Percentiles rank a stretch among this genome's conserved stretches.
These are phyloP conservation scores for Rhodotorula mucilaginosa DNA, from an alignment of 1,284 basidiomycete species.

Conservation along the genomic window DNA sequence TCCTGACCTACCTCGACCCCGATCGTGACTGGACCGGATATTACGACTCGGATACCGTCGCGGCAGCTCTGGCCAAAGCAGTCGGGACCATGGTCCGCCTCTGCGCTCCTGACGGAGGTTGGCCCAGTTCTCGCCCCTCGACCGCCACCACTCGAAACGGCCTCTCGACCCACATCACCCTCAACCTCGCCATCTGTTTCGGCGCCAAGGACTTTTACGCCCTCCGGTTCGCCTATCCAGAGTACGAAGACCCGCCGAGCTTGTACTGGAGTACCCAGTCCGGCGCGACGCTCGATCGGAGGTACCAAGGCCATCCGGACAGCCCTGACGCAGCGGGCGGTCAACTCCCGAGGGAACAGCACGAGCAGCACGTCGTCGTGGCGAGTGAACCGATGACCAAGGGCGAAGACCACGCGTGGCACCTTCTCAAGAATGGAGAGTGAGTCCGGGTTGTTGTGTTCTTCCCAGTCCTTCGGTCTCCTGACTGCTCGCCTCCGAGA, in stretches of 20 bases:
- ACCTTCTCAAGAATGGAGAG: not conserved
- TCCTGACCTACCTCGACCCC: constrained; percentile 10
- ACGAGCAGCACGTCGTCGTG: constrained; percentile 21
- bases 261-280: constrained; percentile 11
- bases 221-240: constrained; percentile 15
- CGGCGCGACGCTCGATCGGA: constrained; percentile 9
- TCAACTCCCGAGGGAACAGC: not conserved
- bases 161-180: not conserved
- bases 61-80: not conserved
- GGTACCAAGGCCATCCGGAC: constrained; percentile 15
- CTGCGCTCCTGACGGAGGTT: not conserved
- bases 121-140: not conserved
- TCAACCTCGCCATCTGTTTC: constrained; percentile 17
- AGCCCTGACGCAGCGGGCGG: constrained; percentile 1
- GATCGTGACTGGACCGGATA: constrained; percentile 2
- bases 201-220: constrained; percentile 9
- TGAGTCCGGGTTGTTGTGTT: not conserved
- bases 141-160: too few relatives aligned
- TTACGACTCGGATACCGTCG: not conserved
- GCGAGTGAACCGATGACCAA: constrained; percentile 26
- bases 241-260: constrained; percentile 13
- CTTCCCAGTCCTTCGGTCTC: not conserved
- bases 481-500: not conserved
- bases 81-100: not conserved
- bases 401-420: constrained; percentile 5